Percentiles rank a stretch among this genome's conserved stretches.
Conservation (phyloP, 371 early-diverging fungal species). For the Gilbertella persicaria region DNA sequence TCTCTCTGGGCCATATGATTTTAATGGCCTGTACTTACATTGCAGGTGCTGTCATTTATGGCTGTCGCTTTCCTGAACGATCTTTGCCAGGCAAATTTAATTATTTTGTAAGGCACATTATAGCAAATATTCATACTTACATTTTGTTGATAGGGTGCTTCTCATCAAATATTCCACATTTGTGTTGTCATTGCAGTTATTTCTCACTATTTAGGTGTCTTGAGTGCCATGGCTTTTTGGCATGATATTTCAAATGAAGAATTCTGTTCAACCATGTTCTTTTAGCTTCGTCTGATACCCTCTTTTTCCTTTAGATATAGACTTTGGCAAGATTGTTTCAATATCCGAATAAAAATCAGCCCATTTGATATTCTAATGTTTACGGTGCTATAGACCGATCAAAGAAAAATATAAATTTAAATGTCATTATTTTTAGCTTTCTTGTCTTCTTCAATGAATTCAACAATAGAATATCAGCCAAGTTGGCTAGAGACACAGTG, state of each 20-base stretch:
- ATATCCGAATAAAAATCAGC: constrained; percentile 16
- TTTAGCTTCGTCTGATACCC: not conserved
- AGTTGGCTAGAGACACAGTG: constrained; percentile 40
- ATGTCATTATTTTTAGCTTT: constrained; percentile 1
- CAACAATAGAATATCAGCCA: constrained; percentile 1
- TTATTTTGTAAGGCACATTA: constrained; percentile 51
- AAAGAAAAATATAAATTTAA: not conserved
- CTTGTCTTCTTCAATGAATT: constrained; percentile 10
- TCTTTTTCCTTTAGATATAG: not conserved
- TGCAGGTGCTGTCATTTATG: constrained; percentile 85
- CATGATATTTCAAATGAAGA: constrained; percentile 27
- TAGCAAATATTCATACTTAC: not conserved
- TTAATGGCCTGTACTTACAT: constrained; percentile 80
- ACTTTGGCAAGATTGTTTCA: not conserved
- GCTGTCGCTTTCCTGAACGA: constrained; percentile 61
- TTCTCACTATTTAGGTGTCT: constrained; percentile 80
- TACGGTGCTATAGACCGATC: constrained; percentile 16
- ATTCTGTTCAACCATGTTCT: constrained; percentile 7
- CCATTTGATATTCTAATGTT: constrained; percentile 11
- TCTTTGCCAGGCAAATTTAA: constrained; percentile 63
- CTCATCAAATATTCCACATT: constrained; percentile 92
- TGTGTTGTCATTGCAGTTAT: constrained; percentile 81
- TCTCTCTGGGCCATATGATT: constrained; percentile 62
- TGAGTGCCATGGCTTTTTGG: constrained; percentile 64
- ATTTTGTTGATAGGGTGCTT: constrained; percentile 52